Evolutionary conservation across 768 basidiomycete species (phyloP).

Genomic region (Lyophyllum atratum): DNA sequence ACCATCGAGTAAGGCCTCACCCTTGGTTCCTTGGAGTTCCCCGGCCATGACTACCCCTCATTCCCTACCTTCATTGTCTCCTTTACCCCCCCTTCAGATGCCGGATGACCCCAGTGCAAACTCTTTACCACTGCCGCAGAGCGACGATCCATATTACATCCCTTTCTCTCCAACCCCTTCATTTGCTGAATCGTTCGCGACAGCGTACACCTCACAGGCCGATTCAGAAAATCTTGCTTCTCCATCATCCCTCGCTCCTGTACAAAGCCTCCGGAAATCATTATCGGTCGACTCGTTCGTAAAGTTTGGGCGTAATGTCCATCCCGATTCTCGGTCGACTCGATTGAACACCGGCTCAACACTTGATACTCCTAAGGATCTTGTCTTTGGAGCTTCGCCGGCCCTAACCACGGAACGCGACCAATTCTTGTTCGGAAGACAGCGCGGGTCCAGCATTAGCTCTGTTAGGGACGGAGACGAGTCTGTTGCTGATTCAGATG

Average conservation of each 20-base stretch:
- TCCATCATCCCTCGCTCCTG: conserved; percentile 30
- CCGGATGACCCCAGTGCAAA: conserved; percentile 9
- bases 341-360: conserved; percentile 37
- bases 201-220: conserved; percentile 41
- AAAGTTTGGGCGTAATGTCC: conserved; percentile 40
- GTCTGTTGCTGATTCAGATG: conserved; percentile 50
- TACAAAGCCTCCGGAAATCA: conserved; percentile 64
- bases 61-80: conserved; percentile 21
- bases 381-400: conserved; percentile 16
- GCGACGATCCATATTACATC: conserved; percentile 11
- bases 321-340: conserved; percentile 35
- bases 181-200: conserved; percentile 43
- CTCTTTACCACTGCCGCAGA: conserved; percentile 2
- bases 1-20: background rate
- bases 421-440: conserved; percentile 39
- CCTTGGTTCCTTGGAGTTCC: background rate
- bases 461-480: conserved; percentile 43
- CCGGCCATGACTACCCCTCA: conserved; percentile 2
- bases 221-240: conserved; percentile 21
- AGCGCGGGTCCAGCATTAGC: conserved; percentile 58
- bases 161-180: conserved; percentile 35
- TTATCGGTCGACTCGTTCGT: conserved; percentile 79
- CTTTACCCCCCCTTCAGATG: conserved; percentile 28
- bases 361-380: conserved; percentile 33
- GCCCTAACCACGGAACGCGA: conserved; percentile 17